Evolutionary conservation across 257 asterid species (phyloP), one percentile per base, ranked within the genome.

Genomic region (Nicotiana knightiana): DNA sequence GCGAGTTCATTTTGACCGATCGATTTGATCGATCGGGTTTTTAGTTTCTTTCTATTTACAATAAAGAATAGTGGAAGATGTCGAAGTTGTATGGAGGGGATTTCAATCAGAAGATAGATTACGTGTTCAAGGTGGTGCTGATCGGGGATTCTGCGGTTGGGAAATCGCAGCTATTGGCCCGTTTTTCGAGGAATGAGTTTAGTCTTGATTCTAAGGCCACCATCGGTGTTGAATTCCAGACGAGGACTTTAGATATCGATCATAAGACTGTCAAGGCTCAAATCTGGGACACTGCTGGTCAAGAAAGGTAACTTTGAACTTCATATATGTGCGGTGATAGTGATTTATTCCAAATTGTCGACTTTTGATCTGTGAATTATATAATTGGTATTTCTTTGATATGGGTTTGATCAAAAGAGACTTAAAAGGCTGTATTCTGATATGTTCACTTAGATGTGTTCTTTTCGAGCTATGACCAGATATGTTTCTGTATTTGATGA

Each of bases 241-340:
- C 97, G 16, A 89, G 94, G 53, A 93, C 97, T 9, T 81, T 92
- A 15, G 68, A 32, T 43, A 83, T 93, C 85, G 97, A 92, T 88
- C 88, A 86, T 57, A 93, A 90, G 86, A 90, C 83, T 30, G 86
- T 93, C 63, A 93, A 93, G 88, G 97, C 97, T 66, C 97, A 93
- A 95, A 93, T 93, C 90, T 93, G 97, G 97, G 97, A 93, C 82
- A 93, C 97, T 12, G 97, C 97, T 81, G 97, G 97, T 64, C 97
- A 93, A 26, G 97, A 93, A 53, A 90, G 97, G 97, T 93, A 39
- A 9, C 59, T 30, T 64, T 32, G 35, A 32, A 32, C 35, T 32
- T 32, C 35, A 32, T 32, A 32, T 32, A 4, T 33, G 67, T n/a
- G 7, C 13, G 39, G 9, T 51, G 51, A 9, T 81, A 66, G 83